Evolutionary conservation across 805 yeast genomes (phyloP), one percentile per base, ranked within the genome.

Genomic region (Nakazawaea sp.): DNA sequence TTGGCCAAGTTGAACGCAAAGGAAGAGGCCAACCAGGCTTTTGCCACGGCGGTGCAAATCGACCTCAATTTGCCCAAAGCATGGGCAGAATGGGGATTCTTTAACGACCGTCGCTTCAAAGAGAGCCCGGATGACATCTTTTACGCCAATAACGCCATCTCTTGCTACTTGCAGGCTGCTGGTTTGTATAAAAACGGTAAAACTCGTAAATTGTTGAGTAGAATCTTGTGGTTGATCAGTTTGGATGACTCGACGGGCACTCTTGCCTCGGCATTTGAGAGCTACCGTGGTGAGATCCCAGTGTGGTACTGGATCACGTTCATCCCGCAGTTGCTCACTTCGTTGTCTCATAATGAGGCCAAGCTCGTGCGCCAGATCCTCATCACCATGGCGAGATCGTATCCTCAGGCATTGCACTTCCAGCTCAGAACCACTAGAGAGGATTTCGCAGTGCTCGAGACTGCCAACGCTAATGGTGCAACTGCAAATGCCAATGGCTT

Each of bases 51-150:
- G 1, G 97, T 92, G 15, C 97, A 92, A 58, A 79, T 92, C 40
- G 98, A 94, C 52, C 71, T 90, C 48, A 87, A 89, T 50, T 61
- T 92, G 32, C 96, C 97, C 2, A 90, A 92, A 56, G 97, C 98
- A 0, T 92, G 99, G 99, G 97, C 97, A 3, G 97, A 94, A 56
- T 92, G 99, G 99, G 99, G 98, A 43, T 78, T 80, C 55, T 92
- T 87, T 63, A 89, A 89, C 54, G 98, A 92, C 49, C 75, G 80
- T 20, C 68, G 96, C 29, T 79, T 87, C 56, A 83, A 85, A 46
- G 95, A 87, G 46, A 81, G 80, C 43, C 90, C 89, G 1, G 75
- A 66, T 34, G 94, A 86, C 49, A 78, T 83, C 61, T 74, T 77
- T 17, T 80, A 77, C 58, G 98, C 97, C 15, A 82, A 87, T 45